Evolutionary conservation across 768 basidiomycete species (phyloP).

Genomic region (Suillus americanus): DNA sequence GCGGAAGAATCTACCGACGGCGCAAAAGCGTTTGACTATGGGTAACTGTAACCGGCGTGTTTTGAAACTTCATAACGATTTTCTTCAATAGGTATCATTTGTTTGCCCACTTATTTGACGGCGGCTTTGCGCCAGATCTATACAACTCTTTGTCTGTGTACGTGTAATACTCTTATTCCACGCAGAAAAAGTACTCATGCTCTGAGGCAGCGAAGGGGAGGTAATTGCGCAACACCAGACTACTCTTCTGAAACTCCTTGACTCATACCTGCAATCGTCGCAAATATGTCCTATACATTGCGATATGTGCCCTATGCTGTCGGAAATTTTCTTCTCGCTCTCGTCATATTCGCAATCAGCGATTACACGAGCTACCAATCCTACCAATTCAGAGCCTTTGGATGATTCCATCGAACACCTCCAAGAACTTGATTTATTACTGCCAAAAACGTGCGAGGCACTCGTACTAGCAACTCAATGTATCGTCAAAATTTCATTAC

Average conservation of each 20-base stretch:
- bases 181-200: constrained; percentile 11
- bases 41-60: constrained; percentile 39
- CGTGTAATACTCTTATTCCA: constrained; percentile 21
- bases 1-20: constrained; percentile 62
- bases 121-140: constrained; percentile 54
- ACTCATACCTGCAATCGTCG: constrained; percentile 73
- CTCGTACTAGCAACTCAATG: constrained; percentile 79
- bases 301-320: constrained; percentile 56
- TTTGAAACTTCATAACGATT: constrained; percentile 12
- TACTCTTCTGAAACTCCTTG: constrained; percentile 83
- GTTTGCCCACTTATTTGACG: constrained; percentile 62
- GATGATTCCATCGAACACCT: constrained; percentile 15
- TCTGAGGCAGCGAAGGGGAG: constrained; percentile 55
- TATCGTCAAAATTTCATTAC: constrained; percentile 60
- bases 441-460: constrained; percentile 81
- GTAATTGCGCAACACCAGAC: constrained; percentile 83
- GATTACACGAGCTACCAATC: constrained; percentile 47
- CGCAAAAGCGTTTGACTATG: constrained; percentile 73
- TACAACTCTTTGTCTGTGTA: constrained; percentile 65
- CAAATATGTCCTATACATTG: constrained; percentile 37
- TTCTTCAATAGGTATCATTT: constrained; percentile 55
- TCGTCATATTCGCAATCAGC: constrained; percentile 56
- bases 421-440: constrained; percentile 59
- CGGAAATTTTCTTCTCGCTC: constrained; percentile 60
- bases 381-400: constrained; percentile 12